Percentiles rank a stretch among this genome's conserved stretches.
phyloP scores from a whole-genome alignment of 305 asterid species.

The Fraxinus dipetala region DNA sequence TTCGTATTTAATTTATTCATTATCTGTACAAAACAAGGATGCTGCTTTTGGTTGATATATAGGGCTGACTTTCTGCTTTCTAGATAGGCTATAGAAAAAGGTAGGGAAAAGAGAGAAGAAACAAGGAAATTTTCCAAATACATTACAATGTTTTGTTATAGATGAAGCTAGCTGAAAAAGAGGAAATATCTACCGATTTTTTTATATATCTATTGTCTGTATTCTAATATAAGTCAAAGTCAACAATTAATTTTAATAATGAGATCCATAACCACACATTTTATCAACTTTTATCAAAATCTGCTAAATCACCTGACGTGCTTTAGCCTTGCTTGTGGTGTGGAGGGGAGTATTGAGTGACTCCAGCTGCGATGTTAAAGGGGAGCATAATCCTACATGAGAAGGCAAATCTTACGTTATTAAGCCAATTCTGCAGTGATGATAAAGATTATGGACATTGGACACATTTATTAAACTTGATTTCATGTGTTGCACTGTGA shows the following conservation, averaged over 20 bases:
- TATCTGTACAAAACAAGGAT: constrained; percentile 2
- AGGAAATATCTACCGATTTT: too few relatives aligned
- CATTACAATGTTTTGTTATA: background rate
- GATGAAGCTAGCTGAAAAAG: background rate
- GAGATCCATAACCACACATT: too few relatives aligned
- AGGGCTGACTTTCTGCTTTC: constrained; percentile 38
- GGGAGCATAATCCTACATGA: background rate
- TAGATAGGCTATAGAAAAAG: constrained; percentile 28
- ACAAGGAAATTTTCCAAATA: background rate
- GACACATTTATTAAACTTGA: background rate
- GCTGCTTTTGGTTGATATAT: constrained; percentile 12
- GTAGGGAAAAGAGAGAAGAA: background rate
- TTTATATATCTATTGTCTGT: too few relatives aligned
- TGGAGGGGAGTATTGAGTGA: background rate
- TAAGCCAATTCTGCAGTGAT: background rate
- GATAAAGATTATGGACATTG: background rate
- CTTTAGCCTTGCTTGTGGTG: background rate
- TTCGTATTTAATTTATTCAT: background rate
- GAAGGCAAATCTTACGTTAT: background rate
- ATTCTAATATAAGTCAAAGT: too few relatives aligned
- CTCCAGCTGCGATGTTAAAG: background rate
- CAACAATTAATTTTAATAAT: too few relatives aligned
- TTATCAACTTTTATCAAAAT: too few relatives aligned
- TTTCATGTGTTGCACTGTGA: background rate
- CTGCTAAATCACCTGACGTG: background rate